Evolutionary conservation across 306 rosid species (phyloP).

Genomic region (Benincasa hispida): DNA sequence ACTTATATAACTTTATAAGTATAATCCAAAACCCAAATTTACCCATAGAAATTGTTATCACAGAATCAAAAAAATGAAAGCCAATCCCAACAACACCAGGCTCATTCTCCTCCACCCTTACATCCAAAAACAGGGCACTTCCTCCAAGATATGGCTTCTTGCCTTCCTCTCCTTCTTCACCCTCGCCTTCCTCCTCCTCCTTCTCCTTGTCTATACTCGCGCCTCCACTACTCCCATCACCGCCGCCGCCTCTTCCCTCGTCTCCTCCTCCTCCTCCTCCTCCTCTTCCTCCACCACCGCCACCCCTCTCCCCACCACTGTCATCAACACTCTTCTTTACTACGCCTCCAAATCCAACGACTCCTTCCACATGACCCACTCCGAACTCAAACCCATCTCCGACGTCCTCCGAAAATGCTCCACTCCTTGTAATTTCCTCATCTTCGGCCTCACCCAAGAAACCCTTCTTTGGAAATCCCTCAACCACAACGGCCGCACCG

Average conservation of each 20-base stretch:
- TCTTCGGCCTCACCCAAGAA: constrained; percentile 83
- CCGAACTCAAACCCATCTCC: constrained; percentile 71
- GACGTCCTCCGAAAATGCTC: constrained; percentile 78
- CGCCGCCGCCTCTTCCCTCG: constrained; percentile 10
- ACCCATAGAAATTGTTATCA: not conserved
- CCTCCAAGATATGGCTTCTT: constrained; percentile 70
- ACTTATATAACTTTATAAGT: not conserved
- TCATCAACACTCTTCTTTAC: constrained; percentile 74
- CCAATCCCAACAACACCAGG: constrained; percentile 56
- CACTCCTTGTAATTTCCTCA: constrained; percentile 56
- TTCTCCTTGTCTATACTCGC: constrained; percentile 63
- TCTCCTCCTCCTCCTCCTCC: not conserved
- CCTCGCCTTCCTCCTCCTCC: constrained; percentile 55
- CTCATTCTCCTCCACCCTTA: constrained; percentile 95
- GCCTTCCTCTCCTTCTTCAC: constrained; percentile 78
- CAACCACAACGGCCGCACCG: constrained; percentile 80
- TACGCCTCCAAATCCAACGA: constrained; percentile 77
- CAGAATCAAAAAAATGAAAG: constrained; percentile 31
- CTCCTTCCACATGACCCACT: constrained; percentile 63
- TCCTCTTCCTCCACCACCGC: constrained; percentile 1
- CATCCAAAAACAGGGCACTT: constrained; percentile 87
- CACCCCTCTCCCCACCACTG: constrained; percentile 46
- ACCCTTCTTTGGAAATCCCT: constrained; percentile 87
- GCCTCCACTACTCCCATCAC: constrained; percentile 14
- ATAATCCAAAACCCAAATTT: constrained; percentile 5